Evolutionary conservation across 2,329 filamentous ascomycete genomes (phyloP).

Genomic region (Scedosporium boydii): DNA sequence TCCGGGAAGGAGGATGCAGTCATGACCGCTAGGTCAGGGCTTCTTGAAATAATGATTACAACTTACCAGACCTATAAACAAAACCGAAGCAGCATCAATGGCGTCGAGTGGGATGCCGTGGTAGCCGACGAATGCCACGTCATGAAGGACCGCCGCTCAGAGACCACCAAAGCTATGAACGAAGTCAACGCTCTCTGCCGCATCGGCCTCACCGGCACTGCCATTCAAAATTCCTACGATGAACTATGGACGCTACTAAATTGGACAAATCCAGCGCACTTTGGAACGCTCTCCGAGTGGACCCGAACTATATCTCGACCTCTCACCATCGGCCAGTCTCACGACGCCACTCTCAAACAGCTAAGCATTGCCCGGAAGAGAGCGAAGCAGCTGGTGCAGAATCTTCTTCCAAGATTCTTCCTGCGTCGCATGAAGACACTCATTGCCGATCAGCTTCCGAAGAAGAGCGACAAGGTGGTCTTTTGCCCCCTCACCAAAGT

Average conservation of each 20-base stretch:
- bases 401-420: constrained; percentile 83
- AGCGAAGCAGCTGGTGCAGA: constrained; percentile 74
- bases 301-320: constrained; percentile 67
- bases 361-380: constrained; percentile 73
- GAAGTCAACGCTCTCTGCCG: constrained; percentile 84
- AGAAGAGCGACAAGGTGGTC: constrained; percentile 88
- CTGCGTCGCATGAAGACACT: constrained; percentile 85
- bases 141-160: constrained; percentile 71
- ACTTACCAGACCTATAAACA: constrained; percentile 89
- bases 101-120: constrained; percentile 84
- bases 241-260: constrained; percentile 94
- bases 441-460: constrained; percentile 85
- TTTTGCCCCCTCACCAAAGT: constrained; percentile 84
- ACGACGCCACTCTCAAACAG: constrained; percentile 78
- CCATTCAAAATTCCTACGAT: constrained; percentile 96
- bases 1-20: constrained; percentile 57
- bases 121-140: constrained; percentile 90
- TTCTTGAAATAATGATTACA: constrained; percentile 84
- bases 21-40: constrained; percentile 62
- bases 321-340: constrained; percentile 78
- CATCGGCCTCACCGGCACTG: constrained; percentile 88
- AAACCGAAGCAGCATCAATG: constrained; percentile 64
- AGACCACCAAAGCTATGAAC: constrained; percentile 78
- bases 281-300: constrained; percentile 63
- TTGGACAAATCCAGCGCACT: constrained; percentile 82